Percentiles rank a stretch among this genome's conserved stretches.
Evolutionary conservation across 2,329 filamentous ascomycete genomes (phyloP).

Genomic region (Pseudocercospora crystallina): DNA sequence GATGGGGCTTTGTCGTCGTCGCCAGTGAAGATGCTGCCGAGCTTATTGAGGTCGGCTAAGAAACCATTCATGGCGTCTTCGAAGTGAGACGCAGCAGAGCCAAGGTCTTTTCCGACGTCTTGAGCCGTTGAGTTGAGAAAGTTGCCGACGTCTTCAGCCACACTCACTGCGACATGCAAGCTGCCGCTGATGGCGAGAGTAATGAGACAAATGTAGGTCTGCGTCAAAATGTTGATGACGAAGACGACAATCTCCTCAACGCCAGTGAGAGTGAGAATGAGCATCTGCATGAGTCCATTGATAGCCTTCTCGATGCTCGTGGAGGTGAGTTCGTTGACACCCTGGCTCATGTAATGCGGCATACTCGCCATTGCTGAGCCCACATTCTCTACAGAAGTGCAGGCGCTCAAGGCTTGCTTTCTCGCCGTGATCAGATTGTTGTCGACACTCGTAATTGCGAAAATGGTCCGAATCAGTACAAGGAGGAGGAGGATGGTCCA

Average conservation of each 20-base stretch:
- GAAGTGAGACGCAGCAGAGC: constrained; percentile 43
- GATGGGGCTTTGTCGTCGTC: constrained; percentile 46
- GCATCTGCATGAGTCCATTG: constrained; percentile 73
- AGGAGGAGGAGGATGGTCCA: constrained; percentile 91
- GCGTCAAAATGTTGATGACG: constrained; percentile 85
- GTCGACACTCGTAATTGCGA: constrained; percentile 72
- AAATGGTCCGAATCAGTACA: constrained; percentile 75
- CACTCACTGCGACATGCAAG: constrained; percentile 66
- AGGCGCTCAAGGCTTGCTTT: constrained; percentile 79
- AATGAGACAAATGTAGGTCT: constrained; percentile 87
- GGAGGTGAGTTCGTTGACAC: constrained; percentile 83
- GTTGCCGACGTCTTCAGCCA: constrained; percentile 61
- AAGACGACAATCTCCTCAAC: constrained; percentile 88
- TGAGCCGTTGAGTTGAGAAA: constrained; percentile 61
- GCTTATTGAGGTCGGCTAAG: constrained; percentile 49
- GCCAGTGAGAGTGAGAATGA: constrained; percentile 75
- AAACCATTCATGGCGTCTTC: constrained; percentile 58
- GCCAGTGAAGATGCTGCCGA: constrained; percentile 42
- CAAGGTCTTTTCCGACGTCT: constrained; percentile 57
- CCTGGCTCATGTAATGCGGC: constrained; percentile 88
- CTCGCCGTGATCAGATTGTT: constrained; percentile 74
- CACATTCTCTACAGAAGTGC: constrained; percentile 86
- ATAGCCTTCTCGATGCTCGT: constrained; percentile 78
- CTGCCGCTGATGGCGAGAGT: constrained; percentile 78
- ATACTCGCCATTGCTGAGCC: constrained; percentile 97